Conservation (phyloP, 352 stramenopile species). For the Phytopythium mirpurense region DNA sequence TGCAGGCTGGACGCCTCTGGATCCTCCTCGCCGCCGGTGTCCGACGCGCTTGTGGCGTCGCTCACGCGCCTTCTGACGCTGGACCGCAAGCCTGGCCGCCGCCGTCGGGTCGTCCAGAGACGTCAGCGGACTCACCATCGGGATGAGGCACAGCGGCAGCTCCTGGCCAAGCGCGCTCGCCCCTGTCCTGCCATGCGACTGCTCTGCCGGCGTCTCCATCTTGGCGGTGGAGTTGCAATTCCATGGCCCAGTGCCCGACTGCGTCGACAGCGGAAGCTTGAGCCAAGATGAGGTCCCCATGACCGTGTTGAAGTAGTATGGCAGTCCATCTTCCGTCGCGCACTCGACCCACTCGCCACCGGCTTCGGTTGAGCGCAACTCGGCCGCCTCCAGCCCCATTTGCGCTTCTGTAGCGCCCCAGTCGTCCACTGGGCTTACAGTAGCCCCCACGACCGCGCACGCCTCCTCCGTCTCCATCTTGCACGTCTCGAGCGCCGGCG, state of each 20-base stretch:
- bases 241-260: background rate
- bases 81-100: slow-evolving; percentile 39
- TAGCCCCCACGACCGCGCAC: background rate
- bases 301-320: slow-evolving; percentile 63
- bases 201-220: too few relatives aligned
- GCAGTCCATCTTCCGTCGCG: slow-evolving; percentile 41
- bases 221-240: too few relatives aligned
- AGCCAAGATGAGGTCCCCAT: slow-evolving; percentile 60
- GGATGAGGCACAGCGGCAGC: slow-evolving; percentile 59
- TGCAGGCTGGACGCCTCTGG: background rate
- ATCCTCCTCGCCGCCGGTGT: background rate
- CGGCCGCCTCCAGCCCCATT: too few relatives aligned
- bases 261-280: slow-evolving; percentile 6
- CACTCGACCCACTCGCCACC: slow-evolving; percentile 33
- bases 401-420: background rate
- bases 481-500: background rate
- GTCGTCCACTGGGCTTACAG: background rate
- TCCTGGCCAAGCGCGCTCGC: slow-evolving; percentile 18
- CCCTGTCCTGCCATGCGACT: background rate
- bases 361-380: background rate
- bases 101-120: slow-evolving; percentile 64
- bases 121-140: slow-evolving; percentile 57
- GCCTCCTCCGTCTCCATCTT: background rate
- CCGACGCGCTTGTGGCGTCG: slow-evolving; percentile 5
- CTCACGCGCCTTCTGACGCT: slow-evolving; percentile 33